Percentiles rank a stretch among this genome's conserved stretches.
Evolutionary conservation across 1,284 basidiomycete genomes (phyloP).

Genomic region (Sphagnurus paluster): DNA sequence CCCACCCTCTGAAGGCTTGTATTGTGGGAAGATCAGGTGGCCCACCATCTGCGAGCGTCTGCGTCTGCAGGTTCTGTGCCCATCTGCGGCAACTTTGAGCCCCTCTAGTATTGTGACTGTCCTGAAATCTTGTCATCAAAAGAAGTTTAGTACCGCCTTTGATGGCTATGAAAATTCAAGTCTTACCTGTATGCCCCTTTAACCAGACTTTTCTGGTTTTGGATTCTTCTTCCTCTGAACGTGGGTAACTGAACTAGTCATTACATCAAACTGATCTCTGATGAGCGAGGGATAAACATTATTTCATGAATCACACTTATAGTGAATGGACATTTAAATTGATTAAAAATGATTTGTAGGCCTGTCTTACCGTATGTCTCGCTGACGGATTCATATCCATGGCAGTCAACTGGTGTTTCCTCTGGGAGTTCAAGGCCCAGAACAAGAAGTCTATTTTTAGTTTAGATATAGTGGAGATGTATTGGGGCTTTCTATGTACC

Average conservation of each 20-base stretch:
- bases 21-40: too few relatives aligned
- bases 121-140: conserved; percentile 48
- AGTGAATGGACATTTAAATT: not conserved
- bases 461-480: not conserved
- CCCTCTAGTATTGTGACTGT: conserved; percentile 55
- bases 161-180: conserved; percentile 8
- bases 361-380: conserved; percentile 52
- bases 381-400: conserved; percentile 44
- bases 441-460: conserved; percentile 44
- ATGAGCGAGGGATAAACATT: conserved; percentile 32
- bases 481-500: conserved; percentile 27
- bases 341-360: conserved; percentile 14
- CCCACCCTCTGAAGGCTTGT: too few relatives aligned
- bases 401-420: conserved; percentile 52
- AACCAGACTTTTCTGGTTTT: conserved; percentile 59
- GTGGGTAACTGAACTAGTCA: conserved; percentile 28
- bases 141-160: not conserved
- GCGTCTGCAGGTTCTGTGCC: too few relatives aligned
- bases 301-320: conserved; percentile 58
- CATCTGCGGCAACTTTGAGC: too few relatives aligned
- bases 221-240: conserved; percentile 51
- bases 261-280: not conserved
- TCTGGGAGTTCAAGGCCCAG: conserved; percentile 61
- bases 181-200: conserved; percentile 59
- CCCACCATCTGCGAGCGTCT: too few relatives aligned